These are phyloP conservation scores for Candida sanyaensis DNA, from an alignment of 1,139 yeast species.

Conservation along the genomic window DNA sequence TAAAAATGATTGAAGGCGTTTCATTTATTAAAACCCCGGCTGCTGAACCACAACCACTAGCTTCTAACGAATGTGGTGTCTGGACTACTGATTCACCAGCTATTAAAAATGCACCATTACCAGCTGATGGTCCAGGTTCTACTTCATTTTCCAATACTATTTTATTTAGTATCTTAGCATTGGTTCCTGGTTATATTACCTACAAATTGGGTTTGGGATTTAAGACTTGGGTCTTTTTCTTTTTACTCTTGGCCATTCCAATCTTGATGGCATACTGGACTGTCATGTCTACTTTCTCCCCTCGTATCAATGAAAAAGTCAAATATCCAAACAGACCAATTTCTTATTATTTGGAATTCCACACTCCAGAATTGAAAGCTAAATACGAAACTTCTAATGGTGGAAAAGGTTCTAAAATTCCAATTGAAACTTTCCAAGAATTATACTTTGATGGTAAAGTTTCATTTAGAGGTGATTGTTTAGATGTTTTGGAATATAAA, in stretches of 20 bases:
- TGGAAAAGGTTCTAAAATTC: conserved; percentile 74
- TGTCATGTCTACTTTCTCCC: conserved; percentile 71
- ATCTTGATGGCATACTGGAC: conserved; percentile 84
- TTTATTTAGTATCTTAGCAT: conserved; percentile 52
- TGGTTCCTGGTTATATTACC: conserved; percentile 65
- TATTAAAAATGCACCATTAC: conserved; percentile 82
- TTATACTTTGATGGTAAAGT: conserved; percentile 83
- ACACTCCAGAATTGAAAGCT: conserved; percentile 68
- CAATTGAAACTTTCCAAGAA: conserved; percentile 92
- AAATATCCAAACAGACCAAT: conserved; percentile 77
- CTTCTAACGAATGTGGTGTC: conserved; percentile 55
- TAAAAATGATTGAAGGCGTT: conserved; percentile 39
- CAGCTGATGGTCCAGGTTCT: conserved; percentile 92
- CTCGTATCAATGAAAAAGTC: conserved; percentile 79
- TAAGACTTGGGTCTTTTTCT: conserved; percentile 61
- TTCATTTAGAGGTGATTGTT: conserved; percentile 82
- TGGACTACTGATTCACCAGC: conserved; percentile 68
- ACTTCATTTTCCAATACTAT: conserved; percentile 69
- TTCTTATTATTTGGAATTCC: conserved; percentile 79
- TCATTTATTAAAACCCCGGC: conserved; percentile 67
- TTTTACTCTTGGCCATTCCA: conserved; percentile 60
- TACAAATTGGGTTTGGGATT: conserved; percentile 75
- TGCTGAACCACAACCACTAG: conserved; percentile 50
- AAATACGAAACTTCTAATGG: conserved; percentile 58
- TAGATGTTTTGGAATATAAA: conserved; percentile 81